These are phyloP conservation scores for Tetraselmis striata DNA, from an alignment of 139 green algal species.

Conservation along the genomic window DNA sequence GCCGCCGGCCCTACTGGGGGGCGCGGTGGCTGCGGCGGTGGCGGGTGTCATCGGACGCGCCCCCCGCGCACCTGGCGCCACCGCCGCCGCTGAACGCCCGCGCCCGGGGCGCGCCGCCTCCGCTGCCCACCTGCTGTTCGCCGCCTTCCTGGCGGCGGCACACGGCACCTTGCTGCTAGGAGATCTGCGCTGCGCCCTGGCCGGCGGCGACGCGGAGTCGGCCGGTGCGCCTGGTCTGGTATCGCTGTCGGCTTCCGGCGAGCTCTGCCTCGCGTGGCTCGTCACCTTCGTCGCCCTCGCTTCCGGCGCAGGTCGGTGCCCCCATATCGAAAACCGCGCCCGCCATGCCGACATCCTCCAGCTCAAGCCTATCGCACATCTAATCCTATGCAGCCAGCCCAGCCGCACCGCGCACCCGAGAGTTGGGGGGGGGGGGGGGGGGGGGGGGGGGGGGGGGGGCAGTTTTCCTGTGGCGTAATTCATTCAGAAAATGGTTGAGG, in stretches of 20 bases:
- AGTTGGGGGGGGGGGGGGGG: too few species aligned
- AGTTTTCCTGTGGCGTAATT: too few species aligned
- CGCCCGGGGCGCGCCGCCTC: too few species aligned
- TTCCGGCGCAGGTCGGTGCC: neutral
- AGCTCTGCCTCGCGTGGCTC: neutral
- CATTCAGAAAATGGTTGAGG: too few species aligned
- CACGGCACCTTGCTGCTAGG: neutral
- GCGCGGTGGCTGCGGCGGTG: neutral
- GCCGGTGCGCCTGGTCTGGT: neutral
- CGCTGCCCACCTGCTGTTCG: neutral
- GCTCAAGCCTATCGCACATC: too few species aligned
- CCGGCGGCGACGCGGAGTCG: too few species aligned
- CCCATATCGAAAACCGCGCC: too few species aligned
- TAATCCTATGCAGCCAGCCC: too few species aligned
- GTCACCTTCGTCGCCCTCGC: neutral
- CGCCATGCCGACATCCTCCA: too few species aligned
- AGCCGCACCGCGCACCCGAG: too few species aligned
- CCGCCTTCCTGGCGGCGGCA: neutral
- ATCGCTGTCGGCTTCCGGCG: neutral
- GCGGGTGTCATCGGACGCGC: neutral
- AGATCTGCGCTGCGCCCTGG: neutral
- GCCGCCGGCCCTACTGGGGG: neutral
- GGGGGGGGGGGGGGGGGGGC: too few species aligned
- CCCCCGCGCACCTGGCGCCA: too few species aligned
- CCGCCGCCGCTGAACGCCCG: neutral